phyloP scores from a whole-genome alignment of 306 rosid species.

The Mimosa pudica region DNA sequence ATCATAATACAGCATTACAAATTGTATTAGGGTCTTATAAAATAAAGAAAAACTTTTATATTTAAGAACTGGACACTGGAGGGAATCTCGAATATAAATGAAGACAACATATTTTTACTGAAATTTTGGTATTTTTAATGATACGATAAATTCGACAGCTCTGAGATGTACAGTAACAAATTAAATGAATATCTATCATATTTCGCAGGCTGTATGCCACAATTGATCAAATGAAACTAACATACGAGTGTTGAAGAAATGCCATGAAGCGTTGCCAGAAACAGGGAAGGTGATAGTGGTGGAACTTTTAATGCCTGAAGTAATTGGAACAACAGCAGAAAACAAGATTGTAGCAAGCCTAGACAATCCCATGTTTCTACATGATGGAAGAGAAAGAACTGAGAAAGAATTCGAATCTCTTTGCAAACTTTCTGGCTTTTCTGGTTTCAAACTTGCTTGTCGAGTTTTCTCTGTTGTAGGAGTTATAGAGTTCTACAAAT shows the following conservation, averaged over 20 bases:
- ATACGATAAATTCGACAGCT: too few species aligned
- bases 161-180: too few species aligned
- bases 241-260: slow-evolving; percentile 1
- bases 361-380: slow-evolving; percentile 10
- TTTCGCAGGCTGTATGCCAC: background rate
- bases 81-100: background rate
- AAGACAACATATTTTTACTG: background rate
- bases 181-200: too few species aligned
- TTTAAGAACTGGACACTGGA: too few species aligned
- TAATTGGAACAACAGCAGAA: slow-evolving; percentile 8
- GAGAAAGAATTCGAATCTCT: background rate
- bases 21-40: too few species aligned
- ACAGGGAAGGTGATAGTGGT: slow-evolving; percentile 40
- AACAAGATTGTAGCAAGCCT: background rate
- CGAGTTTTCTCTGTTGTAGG: background rate
- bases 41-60: too few species aligned
- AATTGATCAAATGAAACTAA: slow-evolving; percentile 30
- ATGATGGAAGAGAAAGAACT: slow-evolving; percentile 19
- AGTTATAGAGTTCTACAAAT: slow-evolving; percentile 11
- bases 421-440: slow-evolving; percentile 3
- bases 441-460: background rate
- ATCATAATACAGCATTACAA: too few species aligned
- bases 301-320: slow-evolving; percentile 26
- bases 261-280: slow-evolving; percentile 32
- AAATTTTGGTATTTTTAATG: too few species aligned